Base-by-base conservation (phyloP, 768 basidiomycete genomes). In the Boletus pseudopeckii region DNA sequence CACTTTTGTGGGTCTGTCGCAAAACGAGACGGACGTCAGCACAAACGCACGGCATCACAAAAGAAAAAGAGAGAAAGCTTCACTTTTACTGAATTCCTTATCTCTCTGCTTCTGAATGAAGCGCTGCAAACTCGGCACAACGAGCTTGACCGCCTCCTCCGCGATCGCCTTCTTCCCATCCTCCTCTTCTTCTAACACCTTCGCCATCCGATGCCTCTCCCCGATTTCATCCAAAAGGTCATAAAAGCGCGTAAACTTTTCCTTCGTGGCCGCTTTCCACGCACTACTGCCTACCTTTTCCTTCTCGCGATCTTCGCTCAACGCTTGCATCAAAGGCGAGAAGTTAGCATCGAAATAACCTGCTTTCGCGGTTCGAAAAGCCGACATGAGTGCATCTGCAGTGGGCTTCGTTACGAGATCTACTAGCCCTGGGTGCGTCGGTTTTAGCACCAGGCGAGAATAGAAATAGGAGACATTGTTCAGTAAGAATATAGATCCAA, bases 61-160 rank as follows among this genome's bases (percentile, higher is more conserved):
- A 6, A 37, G 34, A 34, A 50, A 39, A 14, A 33, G 42, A 28
- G 13, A n/a, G 13, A 22, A 32, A 2, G 74, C 80, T 17, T 63
- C 58, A 91, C 91, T 90, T 74, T 88, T 90, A 67, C 89, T 90
- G 60, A 91, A 90, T 58, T 92, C 89, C 67, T 87, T 90, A 40
- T 89, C 90, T 36, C 77, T 77, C 61, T 88, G 83, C 66, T 84
- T 86, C 69, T 87, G 84, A 56, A 79, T 80, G 63, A 92, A 92
- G 52, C 84, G 73, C 69, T 86, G 81, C 56, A 93, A 74, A 39
- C 80, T 80, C 24, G 90, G 89, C 10, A 91, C 79, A 11, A 92
- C 85, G 8, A 92, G 74, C 72, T 84, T 87, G 26, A 86, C 81
- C 8, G 85, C 84, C 65, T 92, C 91, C 24, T 91, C 88, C 40